phyloP scores from a whole-genome alignment of 140 eudicot species.

The Stevia rebaudiana region DNA sequence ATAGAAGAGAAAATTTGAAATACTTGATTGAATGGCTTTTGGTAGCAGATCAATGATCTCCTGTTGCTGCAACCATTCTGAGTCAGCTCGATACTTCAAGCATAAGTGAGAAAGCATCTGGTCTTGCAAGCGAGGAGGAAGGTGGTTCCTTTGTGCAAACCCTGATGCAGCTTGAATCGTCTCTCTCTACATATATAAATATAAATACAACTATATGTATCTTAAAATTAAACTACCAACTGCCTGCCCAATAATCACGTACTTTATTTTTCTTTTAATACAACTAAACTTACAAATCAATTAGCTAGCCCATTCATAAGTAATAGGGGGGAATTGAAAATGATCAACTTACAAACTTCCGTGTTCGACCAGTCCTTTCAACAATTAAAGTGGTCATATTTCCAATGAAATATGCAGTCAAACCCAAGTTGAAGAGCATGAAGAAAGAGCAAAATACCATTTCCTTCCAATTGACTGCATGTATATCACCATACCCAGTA shows the following conservation, averaged over 20 bases:
- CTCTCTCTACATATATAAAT: conserved; percentile 52
- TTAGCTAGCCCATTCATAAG: not conserved
- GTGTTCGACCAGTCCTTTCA: conserved; percentile 45
- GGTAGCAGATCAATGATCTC: conserved; percentile 81
- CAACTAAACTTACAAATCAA: not conserved
- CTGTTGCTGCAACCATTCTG: conserved; percentile 88
- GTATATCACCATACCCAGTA: conserved; percentile 55
- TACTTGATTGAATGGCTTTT: conserved; percentile 75
- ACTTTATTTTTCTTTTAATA: too few species aligned
- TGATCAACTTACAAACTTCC: conserved; percentile 34
- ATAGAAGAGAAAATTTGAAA: conserved; percentile 57
- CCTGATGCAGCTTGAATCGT: conserved; percentile 74
- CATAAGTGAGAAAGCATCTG: conserved; percentile 81
- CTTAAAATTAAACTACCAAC: too few species aligned
- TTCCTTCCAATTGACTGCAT: conserved; percentile 49
- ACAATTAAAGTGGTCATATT: conserved; percentile 51
- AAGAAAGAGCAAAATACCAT: conserved; percentile 36
- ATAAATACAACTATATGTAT: too few species aligned
- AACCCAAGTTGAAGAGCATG: conserved; percentile 52
- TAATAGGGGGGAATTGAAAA: not conserved
- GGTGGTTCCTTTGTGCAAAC: conserved; percentile 65
- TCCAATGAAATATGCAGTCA: conserved; percentile 48
- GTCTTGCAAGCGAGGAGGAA: conserved; percentile 67
- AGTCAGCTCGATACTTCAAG: conserved; percentile 68
- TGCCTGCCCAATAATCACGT: too few species aligned